phyloP scores from a whole-genome alignment of 1,139 yeast species.

The Spathaspora sp. region DNA sequence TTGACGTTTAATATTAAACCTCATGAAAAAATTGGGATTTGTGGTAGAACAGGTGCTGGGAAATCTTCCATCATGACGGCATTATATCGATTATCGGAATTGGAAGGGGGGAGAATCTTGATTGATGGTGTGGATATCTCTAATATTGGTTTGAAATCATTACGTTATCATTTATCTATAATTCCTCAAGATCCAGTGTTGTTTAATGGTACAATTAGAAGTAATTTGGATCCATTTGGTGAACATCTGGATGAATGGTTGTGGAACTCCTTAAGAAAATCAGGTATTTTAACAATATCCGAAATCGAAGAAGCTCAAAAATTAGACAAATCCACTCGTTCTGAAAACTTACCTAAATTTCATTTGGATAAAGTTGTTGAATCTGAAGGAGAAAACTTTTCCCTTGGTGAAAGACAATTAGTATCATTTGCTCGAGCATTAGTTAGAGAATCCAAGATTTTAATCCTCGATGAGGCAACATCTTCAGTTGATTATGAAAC shows the following conservation, averaged over 20 bases:
- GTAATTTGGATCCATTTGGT: slow-evolving; percentile 44
- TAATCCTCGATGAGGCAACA: slow-evolving; percentile 57
- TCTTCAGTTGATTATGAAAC: slow-evolving; percentile 59
- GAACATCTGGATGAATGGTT: slow-evolving; percentile 35
- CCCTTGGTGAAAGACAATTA: slow-evolving; percentile 56
- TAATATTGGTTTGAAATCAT: slow-evolving; percentile 29
- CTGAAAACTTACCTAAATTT: slow-evolving; percentile 40
- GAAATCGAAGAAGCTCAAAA: slow-evolving; percentile 23
- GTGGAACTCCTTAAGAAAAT: slow-evolving; percentile 45
- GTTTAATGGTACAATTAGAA: slow-evolving; percentile 39
- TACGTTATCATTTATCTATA: slow-evolving; percentile 37
- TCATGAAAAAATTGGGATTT: slow-evolving; percentile 67
- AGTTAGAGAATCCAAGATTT: slow-evolving; percentile 48
- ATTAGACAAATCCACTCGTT: slow-evolving; percentile 16
- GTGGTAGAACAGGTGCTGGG: slow-evolving; percentile 84
- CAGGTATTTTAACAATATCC: slow-evolving; percentile 39
- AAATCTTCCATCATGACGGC: slow-evolving; percentile 70
- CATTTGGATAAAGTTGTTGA: slow-evolving; percentile 53
- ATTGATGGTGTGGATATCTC: slow-evolving; percentile 65
- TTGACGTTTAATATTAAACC: slow-evolving; percentile 47
- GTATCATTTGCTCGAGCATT: slow-evolving; percentile 55
- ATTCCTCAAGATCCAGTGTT: slow-evolving; percentile 49
- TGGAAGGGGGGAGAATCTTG: slow-evolving; percentile 48
- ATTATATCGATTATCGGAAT: slow-evolving; percentile 59
- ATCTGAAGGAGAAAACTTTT: slow-evolving; percentile 54